Evolutionary conservation across 2,329 filamentous ascomycete species (phyloP), one percentile per base, ranked within the genome.

Genomic region (Fusarium beomiforme): DNA sequence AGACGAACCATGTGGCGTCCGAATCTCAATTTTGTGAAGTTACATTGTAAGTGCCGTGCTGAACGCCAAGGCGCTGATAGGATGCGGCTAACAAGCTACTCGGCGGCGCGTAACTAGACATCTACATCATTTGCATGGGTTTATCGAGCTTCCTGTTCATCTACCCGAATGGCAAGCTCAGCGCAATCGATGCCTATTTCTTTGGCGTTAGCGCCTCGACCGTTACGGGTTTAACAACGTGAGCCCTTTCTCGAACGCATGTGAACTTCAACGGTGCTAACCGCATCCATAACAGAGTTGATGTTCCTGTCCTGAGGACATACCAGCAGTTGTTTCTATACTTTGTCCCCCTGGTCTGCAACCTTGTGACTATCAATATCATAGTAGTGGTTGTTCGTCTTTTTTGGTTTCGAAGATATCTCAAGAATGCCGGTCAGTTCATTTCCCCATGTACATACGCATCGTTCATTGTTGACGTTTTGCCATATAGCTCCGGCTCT

Each of bases 291-390:
- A 33, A 8, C 24, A 88, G 85, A 17, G 73, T 87, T 42, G 85
- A 88, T 70, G 75, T 88, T 51, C 87, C 86, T 47, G 75, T 79
- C 3, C 73, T 88, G 19, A 81, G 81, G 64, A 81, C 79, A 0
- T 88, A 87, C 62, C 86, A 88, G 71, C 86, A 88, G 69, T 67
- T 88, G 6, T 84, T 82, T 54, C 70, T 87, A 37, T 88, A 87
- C 70, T 79, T 87, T 47, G 76, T 85, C 21, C 85, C 86, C 2
- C 80, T 86, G 11, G 61, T 88, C 4, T 83, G 81, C 0, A 87
- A 87, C 59, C 61, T 86, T 19, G 81, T 81, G 2, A 86, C 86
- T 69, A 78, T 88, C 72, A 87, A 87, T 69, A 82, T 84, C 6
- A 55, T 85, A 11, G 83, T 87, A 8, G 84, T 88, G 6, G 71